Conservation (phyloP, 2,329 filamentous ascomycete genomes). For the Epichloe gansuensis region DNA sequence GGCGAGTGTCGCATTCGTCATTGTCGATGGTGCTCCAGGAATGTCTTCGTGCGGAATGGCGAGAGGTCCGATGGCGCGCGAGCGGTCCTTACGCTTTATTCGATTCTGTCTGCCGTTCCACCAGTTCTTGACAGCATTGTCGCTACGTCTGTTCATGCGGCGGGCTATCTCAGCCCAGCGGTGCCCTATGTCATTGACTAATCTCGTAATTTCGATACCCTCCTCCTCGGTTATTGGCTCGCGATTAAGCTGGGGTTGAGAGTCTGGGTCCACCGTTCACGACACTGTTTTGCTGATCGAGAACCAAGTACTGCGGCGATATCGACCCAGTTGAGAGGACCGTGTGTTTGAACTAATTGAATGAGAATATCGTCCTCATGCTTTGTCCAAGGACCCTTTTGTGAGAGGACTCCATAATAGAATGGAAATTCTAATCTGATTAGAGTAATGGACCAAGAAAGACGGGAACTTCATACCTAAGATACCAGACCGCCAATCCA, state of each 20-base stretch:
- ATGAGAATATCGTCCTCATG: slow-evolving; percentile 62
- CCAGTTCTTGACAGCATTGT: slow-evolving; percentile 97
- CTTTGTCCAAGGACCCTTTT: slow-evolving; percentile 72
- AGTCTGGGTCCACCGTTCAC: slow-evolving; percentile 90
- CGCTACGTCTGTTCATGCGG: slow-evolving; percentile 69
- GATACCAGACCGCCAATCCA: too few species aligned
- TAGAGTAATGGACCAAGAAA: not conserved
- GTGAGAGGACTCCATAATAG: slow-evolving; percentile 8
- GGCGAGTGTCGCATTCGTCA: not conserved
- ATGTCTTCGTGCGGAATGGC: not conserved
- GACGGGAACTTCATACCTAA: not conserved
- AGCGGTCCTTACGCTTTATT: slow-evolving; percentile 34
- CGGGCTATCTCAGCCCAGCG: slow-evolving; percentile 90
- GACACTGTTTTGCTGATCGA: slow-evolving; percentile 85
- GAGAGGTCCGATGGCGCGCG: not conserved
- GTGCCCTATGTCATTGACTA: slow-evolving; percentile 70
- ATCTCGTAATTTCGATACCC: slow-evolving; percentile 59
- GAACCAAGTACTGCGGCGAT: slow-evolving; percentile 66
- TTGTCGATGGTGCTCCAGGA: not conserved
- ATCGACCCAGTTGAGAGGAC: slow-evolving; percentile 79
- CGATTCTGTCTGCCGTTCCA: slow-evolving; percentile 92
- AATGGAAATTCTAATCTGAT: not conserved
- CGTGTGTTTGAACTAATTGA: slow-evolving; percentile 57
- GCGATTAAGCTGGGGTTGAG: slow-evolving; percentile 64
- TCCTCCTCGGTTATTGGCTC: slow-evolving; percentile 62